Conservation (phyloP, 805 yeast genomes). For the Suhomyces pyralidae region DNA sequence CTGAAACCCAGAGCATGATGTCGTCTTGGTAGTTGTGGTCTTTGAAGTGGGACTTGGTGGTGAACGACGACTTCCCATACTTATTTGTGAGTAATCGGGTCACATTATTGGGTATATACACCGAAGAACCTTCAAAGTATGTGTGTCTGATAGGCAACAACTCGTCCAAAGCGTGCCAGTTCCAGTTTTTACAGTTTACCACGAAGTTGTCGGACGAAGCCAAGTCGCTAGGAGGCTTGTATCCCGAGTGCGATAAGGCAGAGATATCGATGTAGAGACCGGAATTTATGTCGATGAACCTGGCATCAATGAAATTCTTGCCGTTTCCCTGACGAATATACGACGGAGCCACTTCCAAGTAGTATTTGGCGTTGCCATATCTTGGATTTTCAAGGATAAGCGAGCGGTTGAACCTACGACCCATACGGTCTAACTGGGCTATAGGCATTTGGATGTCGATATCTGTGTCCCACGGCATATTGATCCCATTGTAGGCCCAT, state of each 20-base stretch:
- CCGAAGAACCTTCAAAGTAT: constrained; percentile 35
- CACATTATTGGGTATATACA: constrained; percentile 34
- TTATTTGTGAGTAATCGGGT: constrained; percentile 28
- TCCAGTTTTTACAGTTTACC: constrained; percentile 39
- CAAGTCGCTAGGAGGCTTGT: constrained; percentile 4
- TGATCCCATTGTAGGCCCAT: constrained; percentile 52
- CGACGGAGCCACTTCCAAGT: constrained; percentile 19
- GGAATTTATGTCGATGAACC: constrained; percentile 49
- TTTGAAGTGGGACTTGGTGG: constrained; percentile 23
- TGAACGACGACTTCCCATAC: constrained; percentile 30
- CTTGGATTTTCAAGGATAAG: constrained; percentile 34
- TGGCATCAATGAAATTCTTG: constrained; percentile 50
- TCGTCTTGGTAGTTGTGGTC: constrained; percentile 41
- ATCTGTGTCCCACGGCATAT: constrained; percentile 58
- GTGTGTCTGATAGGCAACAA: constrained; percentile 35
- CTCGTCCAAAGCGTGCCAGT: constrained; percentile 38
- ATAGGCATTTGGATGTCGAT: constrained; percentile 50
- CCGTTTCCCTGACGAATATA: constrained; percentile 50
- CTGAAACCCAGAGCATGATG: constrained; percentile 47
- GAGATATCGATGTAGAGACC: constrained; percentile 43
- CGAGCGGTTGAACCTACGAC: constrained; percentile 44
- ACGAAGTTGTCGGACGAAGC: constrained; percentile 8
- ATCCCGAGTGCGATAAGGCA: constrained; percentile 29
- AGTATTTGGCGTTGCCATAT: constrained; percentile 21
- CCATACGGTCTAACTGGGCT: constrained; percentile 41